Base-by-base conservation (phyloP, 805 yeast species). In the Cyberlindnera meyerae region DNA sequence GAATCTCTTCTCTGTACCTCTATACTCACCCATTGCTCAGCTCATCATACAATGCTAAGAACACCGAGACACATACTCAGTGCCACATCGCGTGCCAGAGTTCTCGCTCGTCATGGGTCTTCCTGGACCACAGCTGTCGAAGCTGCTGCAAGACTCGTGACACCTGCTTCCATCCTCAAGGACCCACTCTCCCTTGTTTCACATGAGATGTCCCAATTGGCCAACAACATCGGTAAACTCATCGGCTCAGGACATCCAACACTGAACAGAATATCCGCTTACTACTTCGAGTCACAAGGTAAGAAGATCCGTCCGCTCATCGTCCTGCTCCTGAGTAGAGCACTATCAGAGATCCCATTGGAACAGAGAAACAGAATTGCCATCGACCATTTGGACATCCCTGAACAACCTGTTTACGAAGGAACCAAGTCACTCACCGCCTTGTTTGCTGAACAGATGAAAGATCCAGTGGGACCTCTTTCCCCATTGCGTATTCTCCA, bases 201-300 rank as follows among this genome's bases (percentile, higher is more conserved):
- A 27, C 82, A 82, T 48, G 98, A 90, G 54, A 90, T 90, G 98
- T 79, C 88, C 16, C 78, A 77, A 24, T 63, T 90, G 52, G 96
- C 96, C 18, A 76, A 75, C 54, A 87, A 88, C 55, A 93, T 90
- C 44, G 94, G 95, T 32, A 66, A 71, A 14, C 68, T 93, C 36
- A 80, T 90, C 40, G 97, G 97, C 2, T 81, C 94, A 0, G 95
- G 96, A 2, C 96, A 90, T 55, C 96, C 97, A 1, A 81, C 93
- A 9, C 69, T 90, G 43, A 89, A 90, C 62, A 71, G 94, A 48
- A 96, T 90, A 4, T 81, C 95, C n/a, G 77, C 87, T 24, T 93
- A 93, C 64, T 93, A 93, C 63, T 93, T 93, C 51, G 96, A 89
- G 61, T 85, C 93, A 14, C 96, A 90, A 56, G 97, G 98, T 6